Percentiles rank a stretch among this genome's conserved stretches.
Conservation (phyloP, 1,284 basidiomycete species). For the Ustilago crameri region DNA sequence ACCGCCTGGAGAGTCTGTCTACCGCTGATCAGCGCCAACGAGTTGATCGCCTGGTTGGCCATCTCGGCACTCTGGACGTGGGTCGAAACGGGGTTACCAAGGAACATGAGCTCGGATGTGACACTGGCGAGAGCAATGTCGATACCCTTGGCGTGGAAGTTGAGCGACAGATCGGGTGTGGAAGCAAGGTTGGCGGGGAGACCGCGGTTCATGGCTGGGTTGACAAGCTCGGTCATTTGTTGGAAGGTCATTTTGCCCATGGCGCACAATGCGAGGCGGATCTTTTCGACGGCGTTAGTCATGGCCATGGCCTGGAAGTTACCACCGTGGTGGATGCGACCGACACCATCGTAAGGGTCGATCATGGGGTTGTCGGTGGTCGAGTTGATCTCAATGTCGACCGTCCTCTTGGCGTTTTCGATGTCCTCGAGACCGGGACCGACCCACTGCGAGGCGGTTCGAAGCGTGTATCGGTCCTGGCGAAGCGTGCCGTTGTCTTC, state of each 20-base stretch:
- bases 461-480: conserved; percentile 82
- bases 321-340: conserved; percentile 50
- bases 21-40: conserved; percentile 54
- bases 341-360: conserved; percentile 50
- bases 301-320: conserved; percentile 74
- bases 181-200: conserved; percentile 55
- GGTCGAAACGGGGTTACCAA: conserved; percentile 84
- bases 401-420: conserved; percentile 74
- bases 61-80: conserved; percentile 74
- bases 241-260: conserved; percentile 85
- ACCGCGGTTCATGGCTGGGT: conserved; percentile 57
- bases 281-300: conserved; percentile 88
- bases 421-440: conserved; percentile 87
- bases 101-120: conserved; percentile 78
- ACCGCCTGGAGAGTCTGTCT: conserved; percentile 54
- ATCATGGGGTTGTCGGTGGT: conserved; percentile 73
- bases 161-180: conserved; percentile 67
- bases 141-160: conserved; percentile 85
- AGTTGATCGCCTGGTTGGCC: conserved; percentile 60
- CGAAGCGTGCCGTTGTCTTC: conserved; percentile 78
- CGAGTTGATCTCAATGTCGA: conserved; percentile 84
- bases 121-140: conserved; percentile 75
- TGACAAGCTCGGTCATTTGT: conserved; percentile 82
- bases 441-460: conserved; percentile 73
- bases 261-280: conserved; percentile 81